Conservation (phyloP, 2,329 filamentous ascomycete species). For the Fusarium keratoplasticum region DNA sequence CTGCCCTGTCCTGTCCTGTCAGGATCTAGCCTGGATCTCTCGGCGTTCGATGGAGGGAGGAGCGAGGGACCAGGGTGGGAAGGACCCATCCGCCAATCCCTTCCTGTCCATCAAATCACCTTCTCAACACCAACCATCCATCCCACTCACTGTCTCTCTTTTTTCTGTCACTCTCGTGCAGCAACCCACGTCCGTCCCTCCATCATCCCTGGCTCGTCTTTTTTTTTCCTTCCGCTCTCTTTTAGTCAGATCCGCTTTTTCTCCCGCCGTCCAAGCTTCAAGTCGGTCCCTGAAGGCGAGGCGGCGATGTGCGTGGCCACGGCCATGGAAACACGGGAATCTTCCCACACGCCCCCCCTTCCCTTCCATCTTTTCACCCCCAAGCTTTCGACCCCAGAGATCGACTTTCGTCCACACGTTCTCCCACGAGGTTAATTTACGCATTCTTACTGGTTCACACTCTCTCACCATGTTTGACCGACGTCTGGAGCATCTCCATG, state of each 20-base stretch:
- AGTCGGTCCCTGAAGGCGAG: slow-evolving; percentile 29
- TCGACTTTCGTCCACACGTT: slow-evolving; percentile 42
- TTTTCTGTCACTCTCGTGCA: background rate
- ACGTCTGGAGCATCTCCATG: slow-evolving; percentile 29
- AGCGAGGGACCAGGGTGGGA: slow-evolving; percentile 9
- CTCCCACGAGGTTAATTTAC: slow-evolving; percentile 42
- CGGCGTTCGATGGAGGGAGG: slow-evolving; percentile 22
- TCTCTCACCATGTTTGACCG: slow-evolving; percentile 28
- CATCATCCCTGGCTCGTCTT: slow-evolving; percentile 13
- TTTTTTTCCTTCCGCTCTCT: background rate
- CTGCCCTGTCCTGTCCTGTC: background rate
- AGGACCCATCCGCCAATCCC: background rate
- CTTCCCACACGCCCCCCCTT: slow-evolving; percentile 5
- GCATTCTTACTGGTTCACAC: slow-evolving; percentile 38
- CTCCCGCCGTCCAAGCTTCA: background rate
- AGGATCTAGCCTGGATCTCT: slow-evolving; percentile 44
- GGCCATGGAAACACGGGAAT: slow-evolving; percentile 30
- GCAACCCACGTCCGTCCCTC: background rate
- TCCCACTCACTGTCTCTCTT: background rate
- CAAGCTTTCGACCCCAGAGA: slow-evolving; percentile 29
- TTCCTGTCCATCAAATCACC: background rate
- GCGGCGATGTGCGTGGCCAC: slow-evolving; percentile 24
- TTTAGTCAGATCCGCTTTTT: background rate
- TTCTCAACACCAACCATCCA: background rate
- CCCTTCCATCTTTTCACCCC: background rate